Base-by-base conservation (phyloP, 75 land plant genomes). In the Sequoia sempervirens region DNA sequence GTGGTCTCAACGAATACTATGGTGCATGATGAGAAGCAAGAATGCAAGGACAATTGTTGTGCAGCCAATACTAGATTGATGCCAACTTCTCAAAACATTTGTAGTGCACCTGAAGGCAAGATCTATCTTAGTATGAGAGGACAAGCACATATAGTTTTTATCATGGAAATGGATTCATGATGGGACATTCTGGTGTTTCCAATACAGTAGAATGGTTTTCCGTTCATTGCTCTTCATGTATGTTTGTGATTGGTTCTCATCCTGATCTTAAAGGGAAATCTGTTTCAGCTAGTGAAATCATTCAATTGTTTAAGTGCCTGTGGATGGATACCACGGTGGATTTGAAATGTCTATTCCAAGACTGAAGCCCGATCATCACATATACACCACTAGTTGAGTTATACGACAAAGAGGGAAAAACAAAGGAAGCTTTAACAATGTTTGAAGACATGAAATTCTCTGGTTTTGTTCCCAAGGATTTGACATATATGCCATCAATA, bases 121-220 rank as follows among this genome's bases (percentile, higher is more conserved):
- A 75, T 37, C 41, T 37, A 23, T 10, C 80, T 78, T 28, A 78
- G 28, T 3, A 78, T 2, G 47, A 78, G 0, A n/a, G 32, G 32
- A 78, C 0, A 8, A 45, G 2, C 26, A 78, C 80, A 78, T 41
- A n/a, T 5, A 78, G 80, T 32, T 78, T 78, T 78, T 45, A 73
- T 86, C 91, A 92, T 58, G 97, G 94, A 28, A 89, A 87, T 85
- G 87, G 90, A 53, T 96, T 96, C 73, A 94, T 96, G 90, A 86
- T 81, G 53, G 90, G 81, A 69, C 82, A 89, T 10, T 85, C 82
- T 4, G 80, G 83, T 75, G 85, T 88, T 69, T 86, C 92, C 43
- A 85, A 83, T 58, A 84, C 90, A 80, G 50, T 89, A 75, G 79
- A 94, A 46, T 96, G 98, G 98, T 80, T 83, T 76, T 88, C 95